Evolutionary conservation across 129 eudicot species (phyloP).

Genomic region (Solidago caesia): DNA sequence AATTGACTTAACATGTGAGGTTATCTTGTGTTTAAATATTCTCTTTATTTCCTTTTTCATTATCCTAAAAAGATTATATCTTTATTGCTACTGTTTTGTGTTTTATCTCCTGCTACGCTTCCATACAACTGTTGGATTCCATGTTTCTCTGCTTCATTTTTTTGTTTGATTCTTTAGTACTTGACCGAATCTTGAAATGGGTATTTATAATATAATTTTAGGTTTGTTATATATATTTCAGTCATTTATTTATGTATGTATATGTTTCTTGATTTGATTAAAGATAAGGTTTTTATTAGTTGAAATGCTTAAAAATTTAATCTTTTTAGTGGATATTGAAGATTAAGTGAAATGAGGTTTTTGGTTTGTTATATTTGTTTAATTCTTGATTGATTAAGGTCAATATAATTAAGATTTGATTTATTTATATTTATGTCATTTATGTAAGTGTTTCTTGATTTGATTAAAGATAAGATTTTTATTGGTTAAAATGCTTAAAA

Average conservation of each 20-base stretch:
- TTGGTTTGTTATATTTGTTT: not conserved
- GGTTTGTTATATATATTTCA: slow-evolving; percentile 8
- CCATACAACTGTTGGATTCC: slow-evolving; percentile 23
- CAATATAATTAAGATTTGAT: no score
- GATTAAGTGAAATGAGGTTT: not conserved
- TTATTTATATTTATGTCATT: no score
- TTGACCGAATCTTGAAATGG: slow-evolving; percentile 8
- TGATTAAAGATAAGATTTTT: no score
- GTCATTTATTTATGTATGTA: not conserved
- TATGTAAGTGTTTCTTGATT: no score
- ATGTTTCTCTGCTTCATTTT: slow-evolving; percentile 1
- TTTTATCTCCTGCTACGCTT: slow-evolving; percentile 11
- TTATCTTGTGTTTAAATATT: slow-evolving; percentile 6
- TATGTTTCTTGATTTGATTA: not conserved
- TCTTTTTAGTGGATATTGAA: slow-evolving; percentile 12
- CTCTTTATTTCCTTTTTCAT: slow-evolving; percentile 6
- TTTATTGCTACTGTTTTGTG: slow-evolving; percentile 22
- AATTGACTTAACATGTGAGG: not conserved
- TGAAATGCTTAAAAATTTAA: not conserved
- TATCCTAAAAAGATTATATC: slow-evolving; percentile 20
- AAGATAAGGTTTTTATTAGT: slow-evolving; percentile 12
- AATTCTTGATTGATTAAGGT: no score
- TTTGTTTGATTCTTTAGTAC: slow-evolving; percentile 20
- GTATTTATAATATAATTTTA: slow-evolving; percentile 10
- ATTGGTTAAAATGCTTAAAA: not conserved